Evolutionary conservation across 805 yeast species (phyloP).

Genomic region (Grigorovia humatica): DNA sequence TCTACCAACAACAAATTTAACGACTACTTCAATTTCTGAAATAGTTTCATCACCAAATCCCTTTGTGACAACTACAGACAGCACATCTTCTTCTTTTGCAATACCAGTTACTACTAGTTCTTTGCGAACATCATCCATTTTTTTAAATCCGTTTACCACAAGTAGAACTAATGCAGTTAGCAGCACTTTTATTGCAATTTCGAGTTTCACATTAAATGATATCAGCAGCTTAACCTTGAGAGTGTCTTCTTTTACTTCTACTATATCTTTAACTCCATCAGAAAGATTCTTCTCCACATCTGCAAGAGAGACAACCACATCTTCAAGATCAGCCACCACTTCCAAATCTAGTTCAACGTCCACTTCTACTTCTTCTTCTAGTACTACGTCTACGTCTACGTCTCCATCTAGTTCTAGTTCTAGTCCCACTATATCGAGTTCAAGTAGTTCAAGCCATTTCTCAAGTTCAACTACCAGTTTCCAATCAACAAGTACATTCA

Average conservation of each 20-base stretch:
- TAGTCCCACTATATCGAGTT: conserved; percentile 2
- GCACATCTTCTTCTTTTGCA: neutral
- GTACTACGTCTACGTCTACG: conserved; percentile 3
- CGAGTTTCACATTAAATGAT: neutral
- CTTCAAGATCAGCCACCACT: neutral
- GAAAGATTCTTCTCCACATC: neutral
- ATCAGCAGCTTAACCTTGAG: neutral
- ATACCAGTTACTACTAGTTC: neutral
- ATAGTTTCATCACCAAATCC: too few relatives aligned
- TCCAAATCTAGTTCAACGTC: conserved; percentile 8
- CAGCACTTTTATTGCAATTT: neutral
- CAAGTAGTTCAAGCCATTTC: neutral
- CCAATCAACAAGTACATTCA: neutral
- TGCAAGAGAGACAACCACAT: neutral
- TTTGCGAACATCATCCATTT: neutral
- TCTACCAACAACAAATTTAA: too few relatives aligned
- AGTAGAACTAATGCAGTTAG: neutral
- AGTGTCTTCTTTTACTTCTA: neutral
- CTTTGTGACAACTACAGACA: too few relatives aligned
- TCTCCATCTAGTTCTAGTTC: conserved; percentile 1
- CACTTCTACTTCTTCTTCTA: conserved; percentile 12
- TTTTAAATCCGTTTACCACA: neutral
- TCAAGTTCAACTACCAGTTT: neutral
- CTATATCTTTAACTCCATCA: neutral
- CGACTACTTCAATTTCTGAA: too few relatives aligned